These are phyloP conservation scores for Friedmanniomyces endolithicus DNA, from an alignment of 495 filamentous ascomycete species.

Conservation along the genomic window DNA sequence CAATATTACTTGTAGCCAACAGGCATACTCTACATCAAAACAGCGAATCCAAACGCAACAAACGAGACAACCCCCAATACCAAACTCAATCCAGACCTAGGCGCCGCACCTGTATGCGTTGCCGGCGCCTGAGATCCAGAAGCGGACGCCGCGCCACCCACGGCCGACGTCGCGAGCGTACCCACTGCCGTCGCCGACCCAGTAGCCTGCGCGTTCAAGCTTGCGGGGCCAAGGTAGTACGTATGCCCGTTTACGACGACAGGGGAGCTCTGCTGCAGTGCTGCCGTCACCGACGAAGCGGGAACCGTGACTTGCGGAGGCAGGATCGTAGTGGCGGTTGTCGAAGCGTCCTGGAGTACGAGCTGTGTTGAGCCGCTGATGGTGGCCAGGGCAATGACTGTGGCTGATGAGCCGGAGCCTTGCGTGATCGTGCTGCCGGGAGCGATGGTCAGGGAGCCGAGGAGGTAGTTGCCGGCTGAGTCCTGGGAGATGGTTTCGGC, in stretches of 20 bases:
- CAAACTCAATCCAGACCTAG: not conserved
- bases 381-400: not conserved
- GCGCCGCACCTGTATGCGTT: not conserved
- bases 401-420: not conserved
- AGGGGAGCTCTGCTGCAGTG: not conserved
- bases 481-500: slow-evolving; percentile 1
- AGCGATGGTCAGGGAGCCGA: slow-evolving; percentile 1
- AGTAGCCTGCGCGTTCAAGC: slow-evolving; percentile 2
- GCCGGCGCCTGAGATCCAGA: not conserved
- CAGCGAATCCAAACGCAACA: not conserved
- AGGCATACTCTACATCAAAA: not conserved
- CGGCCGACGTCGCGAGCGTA: not conserved
- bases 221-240: slow-evolving; percentile 1
- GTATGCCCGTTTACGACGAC: slow-evolving; percentile 4
- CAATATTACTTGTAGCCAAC: not conserved
- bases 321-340: not conserved
- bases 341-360: not conserved
- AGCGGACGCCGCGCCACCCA: not conserved
- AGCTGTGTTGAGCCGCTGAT: slow-evolving; percentile 1
- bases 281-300: not conserved
- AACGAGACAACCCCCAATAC: not conserved
- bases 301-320: not conserved
- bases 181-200: not conserved
- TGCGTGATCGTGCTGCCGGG: not conserved
- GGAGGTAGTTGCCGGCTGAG: slow-evolving; percentile 2